Evolutionary conservation across 1,284 basidiomycete genomes (phyloP), one percentile per base, ranked within the genome.

Genomic region (Hemileia vastatrix): DNA sequence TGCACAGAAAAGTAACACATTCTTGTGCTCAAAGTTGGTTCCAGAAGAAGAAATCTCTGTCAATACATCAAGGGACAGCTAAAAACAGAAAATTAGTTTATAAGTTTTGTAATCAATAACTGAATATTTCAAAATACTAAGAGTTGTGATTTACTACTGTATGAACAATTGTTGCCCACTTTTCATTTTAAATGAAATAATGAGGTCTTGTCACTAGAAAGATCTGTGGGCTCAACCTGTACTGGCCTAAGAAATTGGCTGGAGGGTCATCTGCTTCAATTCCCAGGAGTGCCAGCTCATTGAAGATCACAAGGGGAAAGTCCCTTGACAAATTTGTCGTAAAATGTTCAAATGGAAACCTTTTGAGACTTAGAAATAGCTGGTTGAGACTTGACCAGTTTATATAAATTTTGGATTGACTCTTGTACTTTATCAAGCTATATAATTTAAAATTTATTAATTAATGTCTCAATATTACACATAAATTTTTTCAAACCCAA

Each of bases 11-110:
- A 97, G 83, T 32, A 98, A 83, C 1, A 93, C 94, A 71, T 97
- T 96, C 83, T 96, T 96, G 80, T 94, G 92, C 78, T 93, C 87
- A 83, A 96, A 97, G 0, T 92, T 92, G 15, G 93, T 95, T 51
- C 94, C 94, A 6, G 92, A 92, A 0, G 92, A 94, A 9, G 94
- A 94, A 70, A 97, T 96, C 78, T 98, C 94, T 73, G 92, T 88
- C 50, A 98, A 81, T 68, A 98, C 87, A 73, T 96, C 92, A 68
- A 97, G 84, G 78, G 97, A 77, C 36, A 73, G 4, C 4, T 18
- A n/a, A 44, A 31, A 23, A 40, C 31, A 18, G 27, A 27, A 19
- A 49, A 33, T 6, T 6, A 58, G 44, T 24, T 21, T 24, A 36
- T 93, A 54, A 92, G 88, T 64, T 89, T 86, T n/a, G 94, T 97